These are phyloP conservation scores for Ceratobasidium papillatum DNA, from an alignment of 1,284 basidiomycete species.

Conservation along the genomic window DNA sequence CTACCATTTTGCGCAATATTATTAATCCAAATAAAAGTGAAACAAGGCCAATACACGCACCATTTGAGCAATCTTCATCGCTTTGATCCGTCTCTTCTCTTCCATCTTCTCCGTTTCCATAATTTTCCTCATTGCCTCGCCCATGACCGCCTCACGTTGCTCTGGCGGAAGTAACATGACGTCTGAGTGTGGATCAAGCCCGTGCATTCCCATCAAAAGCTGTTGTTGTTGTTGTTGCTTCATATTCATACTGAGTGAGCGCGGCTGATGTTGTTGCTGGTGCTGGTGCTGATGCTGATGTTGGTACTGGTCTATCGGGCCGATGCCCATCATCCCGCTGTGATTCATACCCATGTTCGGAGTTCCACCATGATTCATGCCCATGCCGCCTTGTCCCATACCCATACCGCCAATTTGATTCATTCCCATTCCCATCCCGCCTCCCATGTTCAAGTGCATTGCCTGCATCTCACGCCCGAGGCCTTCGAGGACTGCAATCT, in stretches of 20 bases:
- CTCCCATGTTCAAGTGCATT: slow-evolving; percentile 44
- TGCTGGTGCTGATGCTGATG: slow-evolving; percentile 36
- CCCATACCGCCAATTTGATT: slow-evolving; percentile 17
- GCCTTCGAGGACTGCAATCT: slow-evolving; percentile 53
- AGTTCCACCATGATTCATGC: slow-evolving; percentile 3
- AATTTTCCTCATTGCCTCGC: slow-evolving; percentile 85
- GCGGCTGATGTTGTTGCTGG: slow-evolving; percentile 25
- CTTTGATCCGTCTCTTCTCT: slow-evolving; percentile 78
- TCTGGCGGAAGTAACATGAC: slow-evolving; percentile 53
- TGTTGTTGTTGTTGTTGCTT: slow-evolving; percentile 43
- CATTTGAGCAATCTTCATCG: slow-evolving; percentile 87
- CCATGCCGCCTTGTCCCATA: slow-evolving; percentile 39
- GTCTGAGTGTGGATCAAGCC: slow-evolving; percentile 30
- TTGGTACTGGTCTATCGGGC: slow-evolving; percentile 5
- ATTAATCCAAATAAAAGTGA: slow-evolving; percentile 40
- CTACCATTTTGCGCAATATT: slow-evolving; percentile 56
- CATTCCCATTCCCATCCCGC: slow-evolving; percentile 40
- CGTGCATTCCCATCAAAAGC: slow-evolving; percentile 34
- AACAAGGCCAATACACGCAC: slow-evolving; percentile 54
- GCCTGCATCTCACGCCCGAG: slow-evolving; percentile 55
- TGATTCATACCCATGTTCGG: slow-evolving; percentile 27
- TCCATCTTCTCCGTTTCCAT: slow-evolving; percentile 87
- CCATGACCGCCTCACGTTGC: slow-evolving; percentile 73
- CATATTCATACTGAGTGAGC: slow-evolving; percentile 45
- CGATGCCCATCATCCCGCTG: slow-evolving; percentile 28